Evolutionary conservation across 2,329 filamentous ascomycete genomes (phyloP).

Genomic region (Venturia pyrina): DNA sequence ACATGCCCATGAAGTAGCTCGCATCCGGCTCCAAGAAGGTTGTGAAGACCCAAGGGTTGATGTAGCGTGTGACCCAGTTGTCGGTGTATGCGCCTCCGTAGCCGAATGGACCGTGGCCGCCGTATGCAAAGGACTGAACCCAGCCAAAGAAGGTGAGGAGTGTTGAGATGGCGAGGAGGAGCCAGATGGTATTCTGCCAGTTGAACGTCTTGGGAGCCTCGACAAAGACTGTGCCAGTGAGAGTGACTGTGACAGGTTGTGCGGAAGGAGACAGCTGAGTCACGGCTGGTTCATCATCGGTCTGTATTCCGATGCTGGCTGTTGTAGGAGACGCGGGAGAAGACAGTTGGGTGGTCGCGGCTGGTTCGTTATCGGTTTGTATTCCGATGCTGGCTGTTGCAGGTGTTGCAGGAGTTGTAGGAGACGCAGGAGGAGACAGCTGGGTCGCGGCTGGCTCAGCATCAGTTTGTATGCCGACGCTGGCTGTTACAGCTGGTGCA

Average conservation of each 20-base stretch:
- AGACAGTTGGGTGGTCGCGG: neutral
- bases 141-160: neutral
- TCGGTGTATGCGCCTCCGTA: neutral
- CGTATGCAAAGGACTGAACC: neutral
- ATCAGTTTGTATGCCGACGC: too few relatives aligned
- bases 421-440: neutral
- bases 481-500: too few relatives aligned
- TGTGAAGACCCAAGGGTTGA: neutral
- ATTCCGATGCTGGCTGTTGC: neutral
- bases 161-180: neutral
- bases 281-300: neutral
- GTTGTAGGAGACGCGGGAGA: neutral
- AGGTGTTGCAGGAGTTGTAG: neutral
- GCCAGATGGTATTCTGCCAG: neutral
- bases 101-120: neutral
- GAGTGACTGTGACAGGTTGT: neutral
- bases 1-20: neutral
- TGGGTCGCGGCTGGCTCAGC: neutral
- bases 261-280: neutral
- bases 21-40: neutral
- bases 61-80: neutral
- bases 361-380: neutral
- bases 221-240: neutral
- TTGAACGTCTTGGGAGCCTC: neutral
- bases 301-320: neutral